Conservation (phyloP, 2,329 filamentous ascomycete genomes). For the Trichoderma sp. region DNA sequence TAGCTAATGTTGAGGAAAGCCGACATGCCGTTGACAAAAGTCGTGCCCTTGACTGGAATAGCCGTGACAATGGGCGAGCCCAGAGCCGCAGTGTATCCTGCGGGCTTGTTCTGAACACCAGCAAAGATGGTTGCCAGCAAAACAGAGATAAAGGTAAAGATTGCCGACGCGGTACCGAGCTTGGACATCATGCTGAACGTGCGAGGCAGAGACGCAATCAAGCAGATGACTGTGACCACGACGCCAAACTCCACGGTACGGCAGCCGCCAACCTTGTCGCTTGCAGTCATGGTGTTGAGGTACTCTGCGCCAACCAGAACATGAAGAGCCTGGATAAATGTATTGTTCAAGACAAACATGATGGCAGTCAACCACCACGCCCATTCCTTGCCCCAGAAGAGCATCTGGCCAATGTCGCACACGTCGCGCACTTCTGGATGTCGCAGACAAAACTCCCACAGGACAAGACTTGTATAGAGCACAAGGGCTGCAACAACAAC, state of each 20-base stretch:
- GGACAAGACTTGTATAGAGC: constrained; percentile 65
- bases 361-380: constrained; percentile 67
- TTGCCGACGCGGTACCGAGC: constrained; percentile 73
- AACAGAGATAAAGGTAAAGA: constrained; percentile 89
- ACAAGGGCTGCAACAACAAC: constrained; percentile 74
- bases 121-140: constrained; percentile 80
- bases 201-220: constrained; percentile 75
- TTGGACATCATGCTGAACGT: constrained; percentile 81
- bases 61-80: constrained; percentile 68
- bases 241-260: constrained; percentile 81
- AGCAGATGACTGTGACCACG: constrained; percentile 72
- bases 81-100: constrained; percentile 55
- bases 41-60: constrained; percentile 66
- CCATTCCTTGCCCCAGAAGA: constrained; percentile 82
- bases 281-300: constrained; percentile 79
- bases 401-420: constrained; percentile 91
- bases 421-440: constrained; percentile 91
- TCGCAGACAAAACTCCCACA: constrained; percentile 84
- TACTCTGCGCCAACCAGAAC: constrained; percentile 83
- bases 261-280: constrained; percentile 58
- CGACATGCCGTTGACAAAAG: constrained; percentile 78
- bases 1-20: constrained; percentile 96
- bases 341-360: constrained; percentile 95
- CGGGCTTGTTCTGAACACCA: constrained; percentile 71
- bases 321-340: constrained; percentile 81